A percentile compares a stretch with the other conserved stretches of the same genome.
phyloP scores from a whole-genome alignment of 2,329 filamentous ascomycete genomes.

The Lanzia echinophila region DNA sequence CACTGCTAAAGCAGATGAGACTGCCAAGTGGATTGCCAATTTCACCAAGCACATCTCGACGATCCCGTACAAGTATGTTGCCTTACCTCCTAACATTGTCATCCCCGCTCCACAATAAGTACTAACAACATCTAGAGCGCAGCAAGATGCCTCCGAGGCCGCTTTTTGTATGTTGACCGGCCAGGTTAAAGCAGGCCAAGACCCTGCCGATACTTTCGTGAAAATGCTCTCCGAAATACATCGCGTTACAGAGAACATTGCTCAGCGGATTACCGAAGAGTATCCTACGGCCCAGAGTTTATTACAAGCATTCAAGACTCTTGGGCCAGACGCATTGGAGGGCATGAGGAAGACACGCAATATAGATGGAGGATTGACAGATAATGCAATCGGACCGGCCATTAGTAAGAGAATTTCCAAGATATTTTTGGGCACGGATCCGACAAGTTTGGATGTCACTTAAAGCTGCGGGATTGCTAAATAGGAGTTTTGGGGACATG shows the following conservation, averaged over 20 bases:
- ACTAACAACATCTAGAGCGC: slow-evolving; percentile 18
- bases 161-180: slow-evolving; percentile 75
- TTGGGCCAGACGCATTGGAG: slow-evolving; percentile 56
- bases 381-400: slow-evolving; percentile 49
- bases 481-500: too few relatives aligned
- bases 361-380: slow-evolving; percentile 48
- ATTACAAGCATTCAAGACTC: slow-evolving; percentile 48
- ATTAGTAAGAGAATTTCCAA: slow-evolving; percentile 53
- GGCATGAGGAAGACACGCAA: slow-evolving; percentile 52
- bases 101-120: slow-evolving; percentile 16
- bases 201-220: slow-evolving; percentile 59
- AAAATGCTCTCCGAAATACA: slow-evolving; percentile 71
- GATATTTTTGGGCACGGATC: slow-evolving; percentile 52
- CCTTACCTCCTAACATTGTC: slow-evolving; percentile 14
- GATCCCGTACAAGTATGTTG: slow-evolving; percentile 57
- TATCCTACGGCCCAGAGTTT: slow-evolving; percentile 54
- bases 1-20: slow-evolving; percentile 52
- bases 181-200: slow-evolving; percentile 65
- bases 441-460: slow-evolving; percentile 17
- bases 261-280: slow-evolving; percentile 58
- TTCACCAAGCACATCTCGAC: slow-evolving; percentile 77
- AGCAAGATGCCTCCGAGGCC: slow-evolving; percentile 44
- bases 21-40: slow-evolving; percentile 63
- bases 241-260: slow-evolving; percentile 65
- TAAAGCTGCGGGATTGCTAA: too few relatives aligned